Evolutionary conservation across 208 protist species (phyloP).

Genomic region (Trypanosoma scelopori): DNA sequence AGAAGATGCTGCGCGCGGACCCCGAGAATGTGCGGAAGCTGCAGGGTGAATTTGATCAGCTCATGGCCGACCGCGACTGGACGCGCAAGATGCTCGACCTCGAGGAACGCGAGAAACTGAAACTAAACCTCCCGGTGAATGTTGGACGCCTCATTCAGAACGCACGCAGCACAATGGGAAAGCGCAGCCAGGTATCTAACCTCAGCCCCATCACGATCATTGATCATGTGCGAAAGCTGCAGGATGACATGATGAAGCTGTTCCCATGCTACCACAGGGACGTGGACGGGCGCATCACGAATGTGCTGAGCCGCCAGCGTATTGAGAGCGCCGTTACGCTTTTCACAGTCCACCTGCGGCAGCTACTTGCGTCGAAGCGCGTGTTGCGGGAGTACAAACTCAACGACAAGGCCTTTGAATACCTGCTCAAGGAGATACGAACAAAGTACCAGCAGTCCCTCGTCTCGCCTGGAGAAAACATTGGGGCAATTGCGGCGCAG

Average conservation of each 20-base stretch:
- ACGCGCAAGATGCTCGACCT: conserved; percentile 70
- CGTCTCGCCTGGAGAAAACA: conserved; percentile 97
- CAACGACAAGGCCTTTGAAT: conserved; percentile 95
- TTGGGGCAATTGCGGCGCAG: conserved; percentile 99
- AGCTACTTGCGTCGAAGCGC: conserved; percentile 92
- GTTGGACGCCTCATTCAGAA: conserved; percentile 95
- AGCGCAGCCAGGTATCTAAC: conserved; percentile 87
- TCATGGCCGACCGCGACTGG: conserved; percentile 80
- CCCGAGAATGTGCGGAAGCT: conserved; percentile 66
- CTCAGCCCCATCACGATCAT: conserved; percentile 91
- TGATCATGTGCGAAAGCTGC: conserved; percentile 66
- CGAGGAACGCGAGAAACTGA: conserved; percentile 59
- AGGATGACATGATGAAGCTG: conserved; percentile 79
- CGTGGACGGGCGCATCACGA: conserved; percentile 58
- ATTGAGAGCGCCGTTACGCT: conserved; percentile 95
- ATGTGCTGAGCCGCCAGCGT: conserved; percentile 88
- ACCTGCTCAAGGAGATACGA: conserved; percentile 96
- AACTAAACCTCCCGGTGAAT: conserved; percentile 93
- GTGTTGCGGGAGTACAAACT: conserved; percentile 95
- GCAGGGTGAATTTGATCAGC: conserved; percentile 90
- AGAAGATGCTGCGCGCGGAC: conserved; percentile 82
- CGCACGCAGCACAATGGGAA: conserved; percentile 93
- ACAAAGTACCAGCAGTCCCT: conserved; percentile 92
- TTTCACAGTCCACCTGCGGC: conserved; percentile 94
- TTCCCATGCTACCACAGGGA: conserved; percentile 79